phyloP scores from a whole-genome alignment of 768 basidiomycete species.

The Gautieria morchelliformis region DNA sequence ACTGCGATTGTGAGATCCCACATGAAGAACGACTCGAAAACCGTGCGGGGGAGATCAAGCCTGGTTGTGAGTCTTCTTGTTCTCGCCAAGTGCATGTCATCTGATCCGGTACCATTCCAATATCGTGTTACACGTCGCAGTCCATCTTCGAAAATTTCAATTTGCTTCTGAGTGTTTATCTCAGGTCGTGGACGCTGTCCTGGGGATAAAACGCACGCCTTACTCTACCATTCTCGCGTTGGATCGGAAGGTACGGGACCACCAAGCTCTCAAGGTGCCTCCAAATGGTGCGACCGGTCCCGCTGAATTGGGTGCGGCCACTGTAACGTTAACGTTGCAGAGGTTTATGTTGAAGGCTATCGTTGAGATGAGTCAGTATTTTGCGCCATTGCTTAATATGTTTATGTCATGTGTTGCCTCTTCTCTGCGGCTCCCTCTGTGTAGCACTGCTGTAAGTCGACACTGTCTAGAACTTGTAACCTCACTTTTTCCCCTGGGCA shows the following conservation, averaged over 20 bases:
- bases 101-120: neutral
- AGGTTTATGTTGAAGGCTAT: slow-evolving; percentile 5
- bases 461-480: neutral
- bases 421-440: neutral
- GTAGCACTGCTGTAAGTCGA: neutral
- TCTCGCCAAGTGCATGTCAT: neutral
- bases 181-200: slow-evolving; percentile 13
- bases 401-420: neutral
- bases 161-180: slow-evolving; percentile 2
- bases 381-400: neutral
- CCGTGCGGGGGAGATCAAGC: slow-evolving; percentile 6
- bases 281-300: slow-evolving; percentile 8
- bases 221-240: slow-evolving; percentile 47
- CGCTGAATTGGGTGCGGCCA: slow-evolving; percentile 4
- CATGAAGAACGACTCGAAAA: slow-evolving; percentile 7
- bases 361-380: slow-evolving; percentile 2
- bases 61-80: slow-evolving; percentile 7
- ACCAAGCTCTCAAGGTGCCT: slow-evolving; percentile 30
- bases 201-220: slow-evolving; percentile 33
- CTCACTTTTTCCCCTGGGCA: neutral
- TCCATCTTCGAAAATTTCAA: slow-evolving; percentile 8
- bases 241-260: slow-evolving; percentile 53
- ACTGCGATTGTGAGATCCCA: slow-evolving; percentile 19
- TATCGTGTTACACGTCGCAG: neutral
- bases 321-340: slow-evolving; percentile 2